phyloP scores from a whole-genome alignment of 345 rosid species.

The Murraya paniculata region DNA sequence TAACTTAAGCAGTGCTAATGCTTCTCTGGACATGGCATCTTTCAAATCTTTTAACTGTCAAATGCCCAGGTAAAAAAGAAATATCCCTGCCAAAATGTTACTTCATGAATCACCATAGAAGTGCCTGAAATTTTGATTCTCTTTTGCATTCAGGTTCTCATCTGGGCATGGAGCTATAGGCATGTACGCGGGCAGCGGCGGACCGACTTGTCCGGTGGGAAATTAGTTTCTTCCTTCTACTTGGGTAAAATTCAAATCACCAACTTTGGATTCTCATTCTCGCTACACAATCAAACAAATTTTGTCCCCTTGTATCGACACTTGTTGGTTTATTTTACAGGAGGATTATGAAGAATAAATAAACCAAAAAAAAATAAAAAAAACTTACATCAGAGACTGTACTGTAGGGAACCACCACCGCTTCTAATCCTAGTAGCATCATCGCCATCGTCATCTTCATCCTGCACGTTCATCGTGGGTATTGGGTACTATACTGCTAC shows the following conservation, averaged over 20 bases:
- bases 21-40: slow-evolving; percentile 51
- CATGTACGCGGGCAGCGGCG: slow-evolving; percentile 69
- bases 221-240: slow-evolving; percentile 44
- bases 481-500: slow-evolving; percentile 34
- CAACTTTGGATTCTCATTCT: slow-evolving; percentile 20
- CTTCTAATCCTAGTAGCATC: slow-evolving; percentile 3
- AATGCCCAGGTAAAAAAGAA: slow-evolving; percentile 53
- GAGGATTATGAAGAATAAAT: slow-evolving; percentile 31
- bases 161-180: slow-evolving; percentile 60
- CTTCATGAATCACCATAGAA: not conserved
- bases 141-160: slow-evolving; percentile 41
- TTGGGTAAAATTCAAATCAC: slow-evolving; percentile 20
- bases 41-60: slow-evolving; percentile 76
- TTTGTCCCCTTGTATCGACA: not conserved
- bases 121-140: not conserved
- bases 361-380: slow-evolving; percentile 15
- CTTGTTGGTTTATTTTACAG: slow-evolving; percentile 25
- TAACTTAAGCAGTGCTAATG: slow-evolving; percentile 32
- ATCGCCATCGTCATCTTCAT: slow-evolving; percentile 8
- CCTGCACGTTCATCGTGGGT: not conserved
- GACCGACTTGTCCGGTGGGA: slow-evolving; percentile 87
- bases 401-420: slow-evolving; percentile 37
- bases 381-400: slow-evolving; percentile 30
- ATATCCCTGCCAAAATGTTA: not conserved
- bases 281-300: not conserved